These are phyloP conservation scores for Suhomyces pyralidae DNA, from an alignment of 805 yeast genomes.

Conservation along the genomic window DNA sequence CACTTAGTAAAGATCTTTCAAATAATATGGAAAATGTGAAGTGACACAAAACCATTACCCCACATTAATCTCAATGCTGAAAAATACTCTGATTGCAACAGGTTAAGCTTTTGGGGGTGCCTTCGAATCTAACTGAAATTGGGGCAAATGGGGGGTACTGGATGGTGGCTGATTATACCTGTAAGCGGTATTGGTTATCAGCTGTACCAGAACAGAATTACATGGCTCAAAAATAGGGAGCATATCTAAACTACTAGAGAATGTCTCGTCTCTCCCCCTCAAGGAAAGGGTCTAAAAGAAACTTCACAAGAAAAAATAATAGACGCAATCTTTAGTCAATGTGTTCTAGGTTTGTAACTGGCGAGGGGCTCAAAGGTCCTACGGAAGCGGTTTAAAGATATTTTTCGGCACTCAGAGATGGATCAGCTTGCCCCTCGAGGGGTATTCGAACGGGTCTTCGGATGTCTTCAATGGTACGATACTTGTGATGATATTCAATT, in stretches of 20 bases:
- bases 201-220: not conserved
- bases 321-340: not conserved
- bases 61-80: not conserved
- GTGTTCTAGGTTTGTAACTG: not conserved
- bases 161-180: not conserved
- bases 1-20: not conserved
- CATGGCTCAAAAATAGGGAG: not conserved
- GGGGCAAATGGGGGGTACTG: not conserved
- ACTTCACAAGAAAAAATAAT: not conserved
- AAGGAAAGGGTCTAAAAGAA: not conserved
- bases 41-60: not conserved
- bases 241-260: not conserved
- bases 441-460: not conserved
- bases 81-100: not conserved
- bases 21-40: not conserved
- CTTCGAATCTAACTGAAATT: not conserved
- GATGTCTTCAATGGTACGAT: not conserved
- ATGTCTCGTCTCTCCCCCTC: not conserved
- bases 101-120: not conserved
- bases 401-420: not conserved
- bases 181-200: not conserved
- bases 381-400: not conserved
- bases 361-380: not conserved
- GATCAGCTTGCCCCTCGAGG: not conserved
- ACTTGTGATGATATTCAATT: not conserved